A percentile compares a stretch with the other conserved stretches of the same genome.
Conservation (phyloP, 2,329 filamentous ascomycete genomes). For the Trichoderma brevicompactum region DNA sequence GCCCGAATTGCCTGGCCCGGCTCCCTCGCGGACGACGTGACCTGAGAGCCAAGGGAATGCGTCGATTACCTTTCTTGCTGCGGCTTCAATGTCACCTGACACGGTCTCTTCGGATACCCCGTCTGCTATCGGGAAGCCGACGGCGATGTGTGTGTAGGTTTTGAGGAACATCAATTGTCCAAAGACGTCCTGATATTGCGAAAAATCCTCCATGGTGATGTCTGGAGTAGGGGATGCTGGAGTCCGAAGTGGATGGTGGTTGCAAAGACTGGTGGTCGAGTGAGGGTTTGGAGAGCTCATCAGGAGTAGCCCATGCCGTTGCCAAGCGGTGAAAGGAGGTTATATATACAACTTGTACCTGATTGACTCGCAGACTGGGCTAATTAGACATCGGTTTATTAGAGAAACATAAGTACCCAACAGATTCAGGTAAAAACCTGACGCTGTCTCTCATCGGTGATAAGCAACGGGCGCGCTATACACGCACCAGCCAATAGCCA, state of each 20-base stretch:
- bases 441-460: not conserved
- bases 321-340: too few species aligned
- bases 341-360: too few species aligned
- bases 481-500: not conserved
- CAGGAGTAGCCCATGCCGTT: too few species aligned
- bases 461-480: not conserved
- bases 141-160: not conserved
- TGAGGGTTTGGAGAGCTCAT: too few species aligned
- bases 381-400: too few species aligned
- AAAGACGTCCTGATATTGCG: constrained; percentile 3
- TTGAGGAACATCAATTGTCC: constrained; percentile 7
- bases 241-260: too few species aligned
- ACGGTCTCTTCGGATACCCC: not conserved
- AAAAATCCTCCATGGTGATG: not conserved
- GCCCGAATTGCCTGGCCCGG: not conserved
- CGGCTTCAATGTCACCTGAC: not conserved
- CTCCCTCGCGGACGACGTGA: not conserved
- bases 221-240: too few species aligned
- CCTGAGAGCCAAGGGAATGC: constrained; percentile 4
- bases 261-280: too few species aligned
- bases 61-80: not conserved
- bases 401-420: too few species aligned
- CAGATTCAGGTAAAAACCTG: not conserved
- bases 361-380: too few species aligned
- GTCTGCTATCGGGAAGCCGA: not conserved